Evolutionary conservation across 1,284 basidiomycete genomes (phyloP).

Genomic region (Coniferiporia sulphurascens): DNA sequence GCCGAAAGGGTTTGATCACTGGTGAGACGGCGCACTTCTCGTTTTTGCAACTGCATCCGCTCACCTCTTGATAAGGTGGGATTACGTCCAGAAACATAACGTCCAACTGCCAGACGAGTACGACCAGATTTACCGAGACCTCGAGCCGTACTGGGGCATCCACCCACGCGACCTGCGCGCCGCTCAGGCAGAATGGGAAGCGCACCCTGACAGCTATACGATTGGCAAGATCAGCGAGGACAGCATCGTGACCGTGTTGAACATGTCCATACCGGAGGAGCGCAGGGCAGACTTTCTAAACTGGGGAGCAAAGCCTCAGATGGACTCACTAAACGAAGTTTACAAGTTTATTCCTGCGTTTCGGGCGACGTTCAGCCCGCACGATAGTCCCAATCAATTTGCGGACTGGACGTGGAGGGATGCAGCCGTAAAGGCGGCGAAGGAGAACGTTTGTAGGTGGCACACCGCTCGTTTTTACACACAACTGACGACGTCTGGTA

Average conservation of each 20-base stretch:
- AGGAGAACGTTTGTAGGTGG: slow-evolving; percentile 26
- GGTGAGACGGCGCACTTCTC: slow-evolving; percentile 31
- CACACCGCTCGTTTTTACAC: neutral
- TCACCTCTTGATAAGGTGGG: slow-evolving; percentile 42
- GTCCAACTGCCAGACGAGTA: slow-evolving; percentile 59
- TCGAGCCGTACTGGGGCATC: slow-evolving; percentile 53
- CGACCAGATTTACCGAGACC: slow-evolving; percentile 47
- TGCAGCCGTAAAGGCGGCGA: slow-evolving; percentile 27
- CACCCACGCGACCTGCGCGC: slow-evolving; percentile 39
- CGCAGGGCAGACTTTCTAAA: slow-evolving; percentile 8
- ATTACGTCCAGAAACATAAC: slow-evolving; percentile 46
- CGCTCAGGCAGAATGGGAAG: slow-evolving; percentile 35
- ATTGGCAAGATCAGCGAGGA: slow-evolving; percentile 30
- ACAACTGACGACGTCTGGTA: slow-evolving; percentile 18
- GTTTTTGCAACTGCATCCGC: neutral
- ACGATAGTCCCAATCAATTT: slow-evolving; percentile 29
- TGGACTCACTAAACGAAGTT: slow-evolving; percentile 12
- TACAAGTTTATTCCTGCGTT: slow-evolving; percentile 24
- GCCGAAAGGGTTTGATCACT: slow-evolving; percentile 52
- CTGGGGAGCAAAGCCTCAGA: slow-evolving; percentile 11
- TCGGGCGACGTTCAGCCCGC: slow-evolving; percentile 28
- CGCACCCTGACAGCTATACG: slow-evolving; percentile 32
- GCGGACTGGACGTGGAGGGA: slow-evolving; percentile 25
- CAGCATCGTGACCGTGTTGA: slow-evolving; percentile 29
- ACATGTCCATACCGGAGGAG: slow-evolving; percentile 27